Base-by-base conservation (phyloP, 2,329 filamentous ascomycete species). In the Mycosphaerella arachidis region DNA sequence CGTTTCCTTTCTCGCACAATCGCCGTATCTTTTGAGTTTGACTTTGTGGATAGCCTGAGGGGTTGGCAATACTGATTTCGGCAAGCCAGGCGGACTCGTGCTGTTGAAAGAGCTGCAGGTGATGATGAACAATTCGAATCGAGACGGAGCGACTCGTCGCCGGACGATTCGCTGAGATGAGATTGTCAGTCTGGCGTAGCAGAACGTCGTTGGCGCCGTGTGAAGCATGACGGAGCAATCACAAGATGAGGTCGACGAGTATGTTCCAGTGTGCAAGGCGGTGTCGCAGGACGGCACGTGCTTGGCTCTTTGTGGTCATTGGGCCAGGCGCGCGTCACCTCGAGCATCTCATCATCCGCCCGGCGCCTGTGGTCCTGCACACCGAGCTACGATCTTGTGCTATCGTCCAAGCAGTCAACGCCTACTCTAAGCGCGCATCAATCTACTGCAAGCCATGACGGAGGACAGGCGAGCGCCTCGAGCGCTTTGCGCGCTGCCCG, bases 401-500 rank as follows among this genome's bases (percentile, higher is more conserved):
- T 18, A 43, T n/a, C 40, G n/a, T 16, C 40, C 13, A 43, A 43
- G 40, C 40, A 18, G 40, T 43, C 16, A 43, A 43, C 40, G 40
- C 40, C 40, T 43, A 18, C 40, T 43, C 40, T 4, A 43, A 43
- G 40, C 40, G 40, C 7, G 40, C 40, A 8, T 16, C 40, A 6
- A 43, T n/a, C 12, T 24, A 43, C 40, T 43, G 40, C 40, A 43
- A 43, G 40, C 9, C 1, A 29, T 29, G 37, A 46, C 40, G 53
- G 53, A 55, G 54, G 35, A 30, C 10, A 27, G 6, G 20, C 35
- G 9, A 18, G 40, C 54, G 10, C 35, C 43, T 6, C 40, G 13
- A 48, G 12, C 45, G 37, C 46, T 61, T 24, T 5, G 37, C 30
- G 48, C 48, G 31, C 58, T 78, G 35, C 77, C 76, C 30, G 71